These are phyloP conservation scores for Pseudonitzschia pungens DNA, from an alignment of 108 stramenopile species.

Conservation along the genomic window DNA sequence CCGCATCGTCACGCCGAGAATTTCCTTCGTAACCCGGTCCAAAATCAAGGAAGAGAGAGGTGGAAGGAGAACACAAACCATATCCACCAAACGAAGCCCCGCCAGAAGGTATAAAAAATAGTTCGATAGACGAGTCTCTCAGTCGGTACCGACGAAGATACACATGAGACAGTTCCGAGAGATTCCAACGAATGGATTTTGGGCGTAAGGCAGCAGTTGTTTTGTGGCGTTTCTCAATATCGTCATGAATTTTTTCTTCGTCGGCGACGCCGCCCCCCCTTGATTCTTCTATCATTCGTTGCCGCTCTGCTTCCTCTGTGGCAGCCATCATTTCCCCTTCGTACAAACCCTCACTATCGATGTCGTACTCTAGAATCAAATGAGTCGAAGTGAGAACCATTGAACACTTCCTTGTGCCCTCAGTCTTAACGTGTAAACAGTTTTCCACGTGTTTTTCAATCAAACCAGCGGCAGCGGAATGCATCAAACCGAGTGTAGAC, in stretches of 20 bases:
- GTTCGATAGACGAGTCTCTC: constrained; percentile 91
- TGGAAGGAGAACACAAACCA: constrained; percentile 70
- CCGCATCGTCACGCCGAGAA: constrained; percentile 79
- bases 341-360: constrained; percentile 64
- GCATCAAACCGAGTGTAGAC: constrained; percentile 61
- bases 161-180: constrained; percentile 87
- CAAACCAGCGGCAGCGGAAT: constrained; percentile 69
- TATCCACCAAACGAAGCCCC: constrained; percentile 75
- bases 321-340: constrained; percentile 79
- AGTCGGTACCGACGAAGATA: constrained; percentile 91
- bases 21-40: constrained; percentile 84
- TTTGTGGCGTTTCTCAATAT: constrained; percentile 43
- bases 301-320: constrained; percentile 56
- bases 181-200: constrained; percentile 89
- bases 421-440: constrained; percentile 78
- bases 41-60: constrained; percentile 92
- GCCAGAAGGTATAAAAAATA: constrained; percentile 93
- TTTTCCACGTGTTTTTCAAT: constrained; percentile 80
- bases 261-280: constrained; percentile 29
- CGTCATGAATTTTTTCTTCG: constrained; percentile 51
- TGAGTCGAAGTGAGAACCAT: constrained; percentile 79
- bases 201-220: constrained; percentile 65
- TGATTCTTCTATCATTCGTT: constrained; percentile 46
- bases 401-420: constrained; percentile 76
- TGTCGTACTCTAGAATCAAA: constrained; percentile 84